These are phyloP conservation scores for Leccinum subgranulosum DNA, from an alignment of 768 basidiomycete genomes.

Conservation along the genomic window DNA sequence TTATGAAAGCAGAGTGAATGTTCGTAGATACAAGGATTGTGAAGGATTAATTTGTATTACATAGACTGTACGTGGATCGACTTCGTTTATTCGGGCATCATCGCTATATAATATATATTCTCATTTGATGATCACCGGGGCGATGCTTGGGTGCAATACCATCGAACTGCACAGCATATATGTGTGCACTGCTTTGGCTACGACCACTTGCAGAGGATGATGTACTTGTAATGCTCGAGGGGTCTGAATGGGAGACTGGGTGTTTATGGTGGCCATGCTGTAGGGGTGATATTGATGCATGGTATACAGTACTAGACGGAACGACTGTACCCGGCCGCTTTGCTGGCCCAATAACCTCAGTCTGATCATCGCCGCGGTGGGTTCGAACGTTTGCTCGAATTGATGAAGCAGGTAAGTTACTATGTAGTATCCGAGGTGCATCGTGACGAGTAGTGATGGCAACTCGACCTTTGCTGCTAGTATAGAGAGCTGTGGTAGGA, in stretches of 20 bases:
- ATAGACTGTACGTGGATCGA: background rate
- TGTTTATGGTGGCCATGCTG: too few relatives aligned
- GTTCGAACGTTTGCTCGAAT: too few relatives aligned
- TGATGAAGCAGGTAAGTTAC: too few relatives aligned
- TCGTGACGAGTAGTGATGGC: background rate
- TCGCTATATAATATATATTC: too few relatives aligned
- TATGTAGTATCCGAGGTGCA: background rate
- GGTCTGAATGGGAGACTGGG: too few relatives aligned
- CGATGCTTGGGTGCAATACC: background rate
- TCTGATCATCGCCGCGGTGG: too few relatives aligned
- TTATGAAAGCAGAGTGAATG: conserved; percentile 69
- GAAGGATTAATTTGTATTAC: background rate
- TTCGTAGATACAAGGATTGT: background rate
- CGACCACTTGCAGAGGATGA: too few relatives aligned
- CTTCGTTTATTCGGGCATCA: background rate
- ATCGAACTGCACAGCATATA: too few relatives aligned
- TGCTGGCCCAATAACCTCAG: background rate
- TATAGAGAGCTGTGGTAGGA: background rate
- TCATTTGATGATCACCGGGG: too few relatives aligned
- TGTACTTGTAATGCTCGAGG: too few relatives aligned
- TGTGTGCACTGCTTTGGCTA: too few relatives aligned
- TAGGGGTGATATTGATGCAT: background rate
- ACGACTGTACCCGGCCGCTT: background rate
- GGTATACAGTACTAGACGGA: too few relatives aligned
- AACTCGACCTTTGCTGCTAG: background rate